phyloP scores from a whole-genome alignment of 164 flowering plant genomes.

The Platanus orientalis region DNA sequence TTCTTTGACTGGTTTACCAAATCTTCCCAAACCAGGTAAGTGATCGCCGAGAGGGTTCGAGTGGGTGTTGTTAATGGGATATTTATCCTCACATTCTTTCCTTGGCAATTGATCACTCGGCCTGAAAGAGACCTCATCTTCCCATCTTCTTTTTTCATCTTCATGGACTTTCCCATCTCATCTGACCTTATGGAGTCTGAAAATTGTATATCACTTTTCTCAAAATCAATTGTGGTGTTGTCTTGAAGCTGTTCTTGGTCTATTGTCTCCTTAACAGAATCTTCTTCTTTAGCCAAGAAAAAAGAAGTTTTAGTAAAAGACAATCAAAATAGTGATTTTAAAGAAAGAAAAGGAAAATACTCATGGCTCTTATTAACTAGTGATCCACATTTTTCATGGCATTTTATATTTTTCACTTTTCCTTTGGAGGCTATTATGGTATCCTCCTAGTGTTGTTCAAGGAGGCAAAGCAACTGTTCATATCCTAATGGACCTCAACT shows the following conservation, averaged over 20 bases:
- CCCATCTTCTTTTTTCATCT: conserved; percentile 42
- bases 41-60: conserved; percentile 72
- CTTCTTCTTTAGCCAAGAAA: conserved; percentile 56
- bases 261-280: conserved; percentile 37
- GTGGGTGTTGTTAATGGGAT: conserved; percentile 87
- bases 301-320: background rate
- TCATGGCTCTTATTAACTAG: too few species aligned
- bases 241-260: conserved; percentile 53
- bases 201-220: conserved; percentile 31
- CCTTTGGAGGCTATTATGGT: too few species aligned
- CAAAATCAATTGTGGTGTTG: conserved; percentile 30
- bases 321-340: background rate
- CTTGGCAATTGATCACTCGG: conserved; percentile 54
- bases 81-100: conserved; percentile 64
- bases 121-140: conserved; percentile 50
- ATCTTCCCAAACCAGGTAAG: conserved; percentile 76
- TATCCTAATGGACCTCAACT: too few species aligned
- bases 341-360: too few species aligned
- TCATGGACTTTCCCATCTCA: conserved; percentile 41
- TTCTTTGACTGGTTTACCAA: conserved; percentile 62
- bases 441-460: too few species aligned
- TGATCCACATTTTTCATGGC: too few species aligned
- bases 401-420: too few species aligned
- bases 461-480: too few species aligned
- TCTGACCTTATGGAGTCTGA: conserved; percentile 41